Percentiles rank a stretch among this genome's conserved stretches.
These are phyloP conservation scores for Acer campestre DNA, from an alignment of 345 rosid genomes.

Conservation along the genomic window DNA sequence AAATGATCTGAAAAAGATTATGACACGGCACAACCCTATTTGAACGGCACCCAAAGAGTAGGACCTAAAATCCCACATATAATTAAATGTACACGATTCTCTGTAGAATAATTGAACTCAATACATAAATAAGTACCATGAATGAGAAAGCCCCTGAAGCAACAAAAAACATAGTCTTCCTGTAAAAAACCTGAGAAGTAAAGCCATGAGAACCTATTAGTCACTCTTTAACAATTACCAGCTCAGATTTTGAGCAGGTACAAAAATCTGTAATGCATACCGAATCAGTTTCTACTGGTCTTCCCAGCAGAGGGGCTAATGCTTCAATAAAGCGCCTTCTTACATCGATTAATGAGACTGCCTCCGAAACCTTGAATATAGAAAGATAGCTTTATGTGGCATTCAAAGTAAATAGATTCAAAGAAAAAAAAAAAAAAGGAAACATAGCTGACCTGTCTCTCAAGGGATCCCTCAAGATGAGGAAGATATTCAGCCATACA, in stretches of 20 bases:
- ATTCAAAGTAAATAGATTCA: conserved; percentile 6
- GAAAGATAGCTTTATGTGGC: conserved; percentile 14
- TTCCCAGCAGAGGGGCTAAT: conserved; percentile 67
- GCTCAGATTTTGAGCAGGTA: background rate
- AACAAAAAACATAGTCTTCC: conserved; percentile 71
- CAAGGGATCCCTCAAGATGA: conserved; percentile 80
- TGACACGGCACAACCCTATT: background rate
- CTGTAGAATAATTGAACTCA: background rate
- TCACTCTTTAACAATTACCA: conserved; percentile 10
- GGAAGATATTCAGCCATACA: conserved; percentile 99
- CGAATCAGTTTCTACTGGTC: conserved; percentile 90
- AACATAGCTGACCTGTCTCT: conserved; percentile 65
- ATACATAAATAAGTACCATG: conserved; percentile 47
- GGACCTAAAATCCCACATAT: background rate
- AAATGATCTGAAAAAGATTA: background rate
- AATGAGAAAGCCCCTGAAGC: conserved; percentile 72
- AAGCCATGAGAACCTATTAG: conserved; percentile 23
- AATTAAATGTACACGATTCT: background rate
- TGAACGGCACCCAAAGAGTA: background rate
- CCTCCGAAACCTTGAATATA: conserved; percentile 60
- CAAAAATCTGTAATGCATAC: conserved; percentile 41
- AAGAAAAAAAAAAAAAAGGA: background rate
- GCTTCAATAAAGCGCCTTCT: conserved; percentile 84
- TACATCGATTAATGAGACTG: conserved; percentile 63
- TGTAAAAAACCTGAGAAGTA: conserved; percentile 70